phyloP scores from a whole-genome alignment of 164 flowering plant species.

The Magnolia sinica region DNA sequence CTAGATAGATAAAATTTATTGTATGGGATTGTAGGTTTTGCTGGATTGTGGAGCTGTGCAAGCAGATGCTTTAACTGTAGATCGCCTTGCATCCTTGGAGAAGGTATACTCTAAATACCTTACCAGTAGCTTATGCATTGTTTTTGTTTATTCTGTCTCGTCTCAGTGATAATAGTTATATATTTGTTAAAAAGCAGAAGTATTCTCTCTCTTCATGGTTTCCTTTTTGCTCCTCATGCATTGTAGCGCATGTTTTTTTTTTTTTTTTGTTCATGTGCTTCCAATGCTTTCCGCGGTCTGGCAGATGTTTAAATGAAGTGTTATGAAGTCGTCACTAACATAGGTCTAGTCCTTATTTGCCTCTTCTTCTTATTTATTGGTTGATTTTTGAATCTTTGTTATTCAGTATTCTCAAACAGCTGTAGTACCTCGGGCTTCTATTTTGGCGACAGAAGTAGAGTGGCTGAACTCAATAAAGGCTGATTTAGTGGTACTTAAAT shows the following conservation, averaged over 20 bases:
- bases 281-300: not conserved
- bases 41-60: constrained; percentile 99
- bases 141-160: not conserved
- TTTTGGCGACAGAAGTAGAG: constrained; percentile 76
- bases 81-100: constrained; percentile 92
- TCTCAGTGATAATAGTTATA: not conserved
- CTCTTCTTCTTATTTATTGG: not conserved
- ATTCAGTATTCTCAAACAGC: constrained; percentile 85
- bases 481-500: constrained; percentile 77
- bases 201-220: not conserved
- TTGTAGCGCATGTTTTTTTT: not conserved
- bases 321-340: not conserved
- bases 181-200: not conserved
- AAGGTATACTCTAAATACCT: constrained; percentile 44
- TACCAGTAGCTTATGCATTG: not conserved
- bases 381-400: constrained; percentile 5
- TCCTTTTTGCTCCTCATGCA: not conserved
- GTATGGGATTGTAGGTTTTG: constrained; percentile 48
- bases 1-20: not conserved
- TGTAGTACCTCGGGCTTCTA: constrained; percentile 77
- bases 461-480: constrained; percentile 95
- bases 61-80: constrained; percentile 98
- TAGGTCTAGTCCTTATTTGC: not conserved
- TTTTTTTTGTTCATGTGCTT: not conserved
- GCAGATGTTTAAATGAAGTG: not conserved